Conservation (phyloP, 495 filamentous ascomycete species). For the Clohesyomyces aquaticus region DNA sequence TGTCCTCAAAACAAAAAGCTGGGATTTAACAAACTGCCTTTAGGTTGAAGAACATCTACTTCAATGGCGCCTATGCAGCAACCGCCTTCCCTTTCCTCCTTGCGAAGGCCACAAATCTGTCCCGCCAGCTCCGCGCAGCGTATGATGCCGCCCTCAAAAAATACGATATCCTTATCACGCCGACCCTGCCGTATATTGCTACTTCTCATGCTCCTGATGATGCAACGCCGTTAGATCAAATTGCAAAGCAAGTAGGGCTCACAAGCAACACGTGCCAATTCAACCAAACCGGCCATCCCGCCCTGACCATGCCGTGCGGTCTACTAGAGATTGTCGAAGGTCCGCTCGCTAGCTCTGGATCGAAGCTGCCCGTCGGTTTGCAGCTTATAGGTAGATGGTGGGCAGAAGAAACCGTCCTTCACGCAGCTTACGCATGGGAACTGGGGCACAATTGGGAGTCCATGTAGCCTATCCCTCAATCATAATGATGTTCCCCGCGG, state of each 20-base stretch:
- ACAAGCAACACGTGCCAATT: slow-evolving; percentile 61
- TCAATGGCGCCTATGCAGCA: slow-evolving; percentile 45
- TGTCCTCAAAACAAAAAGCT: neutral
- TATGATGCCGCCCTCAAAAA: slow-evolving; percentile 52
- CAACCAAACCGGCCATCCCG: slow-evolving; percentile 63
- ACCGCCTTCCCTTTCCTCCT: slow-evolving; percentile 42
- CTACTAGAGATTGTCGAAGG: slow-evolving; percentile 25
- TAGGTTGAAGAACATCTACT: slow-evolving; percentile 38
- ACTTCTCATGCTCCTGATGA: slow-evolving; percentile 23
- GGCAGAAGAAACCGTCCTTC: slow-evolving; percentile 20
- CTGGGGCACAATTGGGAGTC: slow-evolving; percentile 22
- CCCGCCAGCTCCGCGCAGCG: slow-evolving; percentile 50
- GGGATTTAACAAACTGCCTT: neutral
- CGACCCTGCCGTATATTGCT: slow-evolving; percentile 52
- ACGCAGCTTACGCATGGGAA: slow-evolving; percentile 33
- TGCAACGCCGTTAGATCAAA: slow-evolving; percentile 37
- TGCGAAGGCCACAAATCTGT: slow-evolving; percentile 52
- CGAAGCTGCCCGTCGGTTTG: slow-evolving; percentile 23
- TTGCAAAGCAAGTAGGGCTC: slow-evolving; percentile 46
- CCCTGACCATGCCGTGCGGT: slow-evolving; percentile 56
- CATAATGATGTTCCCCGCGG: too few relatives aligned
- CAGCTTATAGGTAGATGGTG: slow-evolving; percentile 33
- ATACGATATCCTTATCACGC: slow-evolving; percentile 54
- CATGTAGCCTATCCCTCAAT: too few relatives aligned
- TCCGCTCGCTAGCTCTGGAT: slow-evolving; percentile 4